Conservation (phyloP, 2,329 filamentous ascomycete genomes). For the Monosporascus sp. region DNA sequence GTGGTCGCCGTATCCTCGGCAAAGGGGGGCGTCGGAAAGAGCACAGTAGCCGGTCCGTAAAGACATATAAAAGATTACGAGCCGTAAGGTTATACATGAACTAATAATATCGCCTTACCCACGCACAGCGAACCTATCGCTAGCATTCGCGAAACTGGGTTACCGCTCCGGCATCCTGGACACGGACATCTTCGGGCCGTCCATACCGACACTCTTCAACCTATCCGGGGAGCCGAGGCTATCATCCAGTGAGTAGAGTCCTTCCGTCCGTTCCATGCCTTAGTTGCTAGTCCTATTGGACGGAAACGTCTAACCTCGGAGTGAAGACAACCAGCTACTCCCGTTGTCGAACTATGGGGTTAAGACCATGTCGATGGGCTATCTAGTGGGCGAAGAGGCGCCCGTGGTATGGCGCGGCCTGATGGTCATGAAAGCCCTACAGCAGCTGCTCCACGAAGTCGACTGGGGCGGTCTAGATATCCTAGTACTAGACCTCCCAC, state of each 20-base stretch:
- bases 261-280: not conserved
- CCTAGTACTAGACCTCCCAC: slow-evolving; percentile 84
- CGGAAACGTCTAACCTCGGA: too few relatives aligned
- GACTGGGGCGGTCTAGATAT: slow-evolving; percentile 89
- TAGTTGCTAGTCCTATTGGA: not conserved
- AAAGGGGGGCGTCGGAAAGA: slow-evolving; percentile 97
- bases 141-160: slow-evolving; percentile 78
- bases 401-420: slow-evolving; percentile 92
- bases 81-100: too few relatives aligned
- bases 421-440: slow-evolving; percentile 96
- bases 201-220: slow-evolving; percentile 83
- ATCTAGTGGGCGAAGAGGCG: slow-evolving; percentile 71
- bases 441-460: slow-evolving; percentile 91
- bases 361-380: slow-evolving; percentile 99
- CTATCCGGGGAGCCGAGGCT: slow-evolving; percentile 73
- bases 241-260: slow-evolving; percentile 54
- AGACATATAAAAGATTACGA: not conserved
- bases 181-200: slow-evolving; percentile 94
- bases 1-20: slow-evolving; percentile 96
- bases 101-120: not conserved
- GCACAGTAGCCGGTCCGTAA: slow-evolving; percentile 71
- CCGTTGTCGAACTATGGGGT: slow-evolving; percentile 92
- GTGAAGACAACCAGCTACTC: slow-evolving; percentile 68
- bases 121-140: slow-evolving; percentile 65
- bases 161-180: slow-evolving; percentile 84